These are phyloP conservation scores for Pulveroboletus sp. DNA, from an alignment of 768 basidiomycete species.

Conservation along the genomic window DNA sequence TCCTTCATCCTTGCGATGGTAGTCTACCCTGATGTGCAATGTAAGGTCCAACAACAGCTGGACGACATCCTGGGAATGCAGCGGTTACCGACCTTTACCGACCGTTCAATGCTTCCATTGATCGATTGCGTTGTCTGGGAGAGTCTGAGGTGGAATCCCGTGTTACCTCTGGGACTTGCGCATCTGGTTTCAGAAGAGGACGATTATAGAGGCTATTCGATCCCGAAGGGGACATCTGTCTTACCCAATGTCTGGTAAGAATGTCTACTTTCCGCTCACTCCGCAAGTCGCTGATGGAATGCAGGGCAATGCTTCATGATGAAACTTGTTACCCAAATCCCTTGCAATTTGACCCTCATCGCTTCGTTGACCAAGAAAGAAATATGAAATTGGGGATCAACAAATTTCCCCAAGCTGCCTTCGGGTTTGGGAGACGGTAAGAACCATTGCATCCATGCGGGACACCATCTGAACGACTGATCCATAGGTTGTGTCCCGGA, in stretches of 20 bases:
- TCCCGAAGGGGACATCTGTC: slow-evolving; percentile 44
- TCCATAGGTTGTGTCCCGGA: slow-evolving; percentile 41
- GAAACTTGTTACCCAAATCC: slow-evolving; percentile 37
- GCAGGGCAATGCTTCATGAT: slow-evolving; percentile 43
- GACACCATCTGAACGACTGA: background rate
- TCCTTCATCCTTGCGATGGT: slow-evolving; percentile 54
- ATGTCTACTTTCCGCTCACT: slow-evolving; percentile 9
- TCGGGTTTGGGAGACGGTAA: slow-evolving; percentile 42
- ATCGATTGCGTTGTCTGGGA: slow-evolving; percentile 34
- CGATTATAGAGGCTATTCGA: slow-evolving; percentile 40
- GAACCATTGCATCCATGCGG: background rate
- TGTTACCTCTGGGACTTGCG: slow-evolving; percentile 22
- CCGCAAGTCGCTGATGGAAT: slow-evolving; percentile 9
- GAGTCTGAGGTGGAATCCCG: slow-evolving; percentile 44
- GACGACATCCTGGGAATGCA: slow-evolving; percentile 42
- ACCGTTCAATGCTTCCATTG: slow-evolving; percentile 40
- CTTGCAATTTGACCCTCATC: slow-evolving; percentile 36
- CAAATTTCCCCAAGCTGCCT: slow-evolving; percentile 35
- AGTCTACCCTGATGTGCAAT: slow-evolving; percentile 46
- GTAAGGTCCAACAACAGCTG: slow-evolving; percentile 48
- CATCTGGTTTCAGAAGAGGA: slow-evolving; percentile 37
- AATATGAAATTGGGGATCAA: slow-evolving; percentile 33
- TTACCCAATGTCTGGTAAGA: slow-evolving; percentile 46
- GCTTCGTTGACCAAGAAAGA: slow-evolving; percentile 29
- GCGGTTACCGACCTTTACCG: slow-evolving; percentile 44